Percentiles rank a stretch among this genome's conserved stretches.
These are phyloP conservation scores for Nicotiana attenuata DNA, from an alignment of 257 asterid genomes.

Conservation along the genomic window DNA sequence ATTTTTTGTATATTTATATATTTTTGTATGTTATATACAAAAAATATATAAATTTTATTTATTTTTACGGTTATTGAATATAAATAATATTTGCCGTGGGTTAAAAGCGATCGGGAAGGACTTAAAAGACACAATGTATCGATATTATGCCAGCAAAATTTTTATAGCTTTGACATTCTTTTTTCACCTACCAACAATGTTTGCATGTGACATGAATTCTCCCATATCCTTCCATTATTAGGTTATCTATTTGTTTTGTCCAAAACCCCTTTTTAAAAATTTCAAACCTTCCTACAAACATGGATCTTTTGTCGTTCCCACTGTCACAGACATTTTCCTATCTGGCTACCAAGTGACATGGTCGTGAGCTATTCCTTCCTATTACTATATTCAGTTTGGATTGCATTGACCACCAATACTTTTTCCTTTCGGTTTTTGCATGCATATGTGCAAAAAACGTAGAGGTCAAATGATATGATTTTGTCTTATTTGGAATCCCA, in stretches of 20 bases:
- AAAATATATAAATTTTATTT: too few species aligned
- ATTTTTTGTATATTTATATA: too few species aligned
- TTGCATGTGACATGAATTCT: constrained; percentile 32
- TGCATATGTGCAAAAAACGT: too few species aligned
- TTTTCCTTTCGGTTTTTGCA: too few species aligned
- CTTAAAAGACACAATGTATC: too few species aligned
- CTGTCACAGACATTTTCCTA: constrained; percentile 7
- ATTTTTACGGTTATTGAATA: rapidly evolving
- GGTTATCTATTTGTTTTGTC: constrained; percentile 24
- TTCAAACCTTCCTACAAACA: constrained; percentile 29
- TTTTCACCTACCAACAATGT: constrained; percentile 22
- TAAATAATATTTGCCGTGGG: too few species aligned
- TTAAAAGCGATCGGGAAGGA: too few species aligned
- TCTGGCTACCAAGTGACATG: neutral
- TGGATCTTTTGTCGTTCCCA: constrained; percentile 35
- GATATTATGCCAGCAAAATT: constrained; percentile 4
- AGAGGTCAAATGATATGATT: too few species aligned
- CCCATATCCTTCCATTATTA: constrained; percentile 17
- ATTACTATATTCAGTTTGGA: neutral
- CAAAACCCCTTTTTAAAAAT: neutral
- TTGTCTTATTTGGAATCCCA: too few species aligned
- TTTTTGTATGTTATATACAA: too few species aligned
- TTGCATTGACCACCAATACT: neutral
- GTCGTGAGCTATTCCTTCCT: neutral
- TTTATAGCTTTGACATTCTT: constrained; percentile 28